Percentiles rank a stretch among this genome's conserved stretches.
Conservation (phyloP, 306 rosid species). For the Dalbergia oliveri region DNA sequence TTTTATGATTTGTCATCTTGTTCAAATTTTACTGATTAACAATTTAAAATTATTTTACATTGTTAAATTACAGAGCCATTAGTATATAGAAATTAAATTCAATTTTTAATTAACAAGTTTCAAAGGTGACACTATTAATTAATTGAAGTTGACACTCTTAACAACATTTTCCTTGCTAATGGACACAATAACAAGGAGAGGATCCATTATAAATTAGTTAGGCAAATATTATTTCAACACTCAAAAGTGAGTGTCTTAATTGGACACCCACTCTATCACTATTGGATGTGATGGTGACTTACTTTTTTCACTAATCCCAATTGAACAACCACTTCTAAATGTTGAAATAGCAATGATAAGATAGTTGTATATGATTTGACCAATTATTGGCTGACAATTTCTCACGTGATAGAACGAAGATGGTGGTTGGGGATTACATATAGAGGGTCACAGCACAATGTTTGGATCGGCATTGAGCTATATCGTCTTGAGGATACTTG, state of each 20-base stretch:
- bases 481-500: constrained; percentile 72
- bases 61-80: too few relatives aligned
- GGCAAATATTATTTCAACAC: too few relatives aligned
- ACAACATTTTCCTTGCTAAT: neutral
- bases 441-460: constrained; percentile 78
- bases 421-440: constrained; percentile 85
- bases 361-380: neutral
- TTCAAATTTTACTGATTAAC: too few relatives aligned
- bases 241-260: too few relatives aligned
- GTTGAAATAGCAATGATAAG: too few relatives aligned
- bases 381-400: neutral
- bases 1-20: too few relatives aligned
- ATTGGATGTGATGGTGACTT: too few relatives aligned
- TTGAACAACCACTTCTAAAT: too few relatives aligned
- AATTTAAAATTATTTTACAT: too few relatives aligned
- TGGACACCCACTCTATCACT: too few relatives aligned
- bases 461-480: constrained; percentile 74
- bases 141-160: neutral
- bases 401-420: constrained; percentile 64
- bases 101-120: neutral
- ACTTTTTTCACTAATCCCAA: too few relatives aligned
- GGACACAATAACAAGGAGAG: neutral
- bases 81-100: neutral
- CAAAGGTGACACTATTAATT: neutral
- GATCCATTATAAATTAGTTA: neutral